Base-by-base conservation (phyloP, 257 asterid genomes). In the Penstemon newberryi region DNA sequence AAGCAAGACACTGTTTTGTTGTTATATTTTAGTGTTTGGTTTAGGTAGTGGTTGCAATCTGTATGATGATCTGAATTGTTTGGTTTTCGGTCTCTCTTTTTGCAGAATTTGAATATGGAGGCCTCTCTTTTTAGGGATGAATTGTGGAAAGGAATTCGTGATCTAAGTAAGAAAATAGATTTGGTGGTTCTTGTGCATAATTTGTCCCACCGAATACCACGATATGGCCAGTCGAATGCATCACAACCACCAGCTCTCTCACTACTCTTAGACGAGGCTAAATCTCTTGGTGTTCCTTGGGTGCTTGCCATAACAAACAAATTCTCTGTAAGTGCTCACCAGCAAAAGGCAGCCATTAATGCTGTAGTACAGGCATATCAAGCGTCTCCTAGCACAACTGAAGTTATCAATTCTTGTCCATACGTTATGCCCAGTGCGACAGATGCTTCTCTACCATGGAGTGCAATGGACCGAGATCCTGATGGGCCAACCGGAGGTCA, bases 291-390 rank as follows among this genome's bases (percentile, higher is more conserved):
- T 56, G 80, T 89, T 56, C 99, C 99, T 39, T 94, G 97, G 96
- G 83, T 89, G 67, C 97, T 94, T 53, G 96, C 96, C 58, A 78
- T 94, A 66, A 94, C 97, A 50, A 91, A 94, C 86, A 91, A 89
- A 66, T 94, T 89, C 74, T 94, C 99, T 13, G 97, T 94, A 63
- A 94, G 99, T 38, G 99, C 99, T 15, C 95, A 94, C 78, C 95
- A 87, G 82, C 97, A 94, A 70, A 91, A 82, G 79, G 77, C 86
- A 53, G 91, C 91, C 46, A 85, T 94, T 61, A 81, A 81, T 69
- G 82, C 87, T 43, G 96, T 86, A 49, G 55, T 94, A 64, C 86
- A 87, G 78, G 96, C 95, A 68, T 91, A 94, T 81, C 93, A 87
- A 72, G 95, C 96, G 4, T 79, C 93, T 51, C 96, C 91, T 3